A percentile compares a stretch with the other conserved stretches of the same genome.
Evolutionary conservation across 148 eudicot species (phyloP).

Genomic region (Arctostaphylos glauca): DNA sequence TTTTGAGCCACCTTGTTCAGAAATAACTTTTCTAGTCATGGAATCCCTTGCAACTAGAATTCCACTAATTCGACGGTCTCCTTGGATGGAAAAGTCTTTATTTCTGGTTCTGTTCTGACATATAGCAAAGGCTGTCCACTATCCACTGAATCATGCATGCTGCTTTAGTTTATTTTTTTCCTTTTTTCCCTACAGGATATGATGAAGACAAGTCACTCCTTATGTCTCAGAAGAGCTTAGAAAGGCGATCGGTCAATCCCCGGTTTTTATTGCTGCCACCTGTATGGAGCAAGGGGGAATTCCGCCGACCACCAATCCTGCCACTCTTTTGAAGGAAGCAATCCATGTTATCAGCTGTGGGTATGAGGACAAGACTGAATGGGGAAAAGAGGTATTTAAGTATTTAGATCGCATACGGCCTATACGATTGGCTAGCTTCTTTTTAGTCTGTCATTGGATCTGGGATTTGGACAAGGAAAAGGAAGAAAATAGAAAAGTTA

Average conservation of each 20-base stretch:
- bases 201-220: slow-evolving; percentile 93
- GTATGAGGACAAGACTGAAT: slow-evolving; percentile 89
- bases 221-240: slow-evolving; percentile 93
- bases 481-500: no score
- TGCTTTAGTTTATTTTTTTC: slow-evolving; percentile 8
- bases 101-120: no score
- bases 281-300: slow-evolving; percentile 93
- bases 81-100: no score
- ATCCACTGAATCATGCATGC: background rate
- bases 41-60: no score
- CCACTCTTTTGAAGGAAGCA: slow-evolving; percentile 84
- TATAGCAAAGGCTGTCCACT: background rate
- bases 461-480: no score
- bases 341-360: slow-evolving; percentile 98
- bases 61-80: no score
- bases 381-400: slow-evolving; percentile 89
- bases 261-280: slow-evolving; percentile 93
- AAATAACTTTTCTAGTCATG: no score
- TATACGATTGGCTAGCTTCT: no score
- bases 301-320: slow-evolving; percentile 86
- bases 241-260: slow-evolving; percentile 97
- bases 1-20: no score
- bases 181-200: slow-evolving; percentile 51
- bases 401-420: no score
- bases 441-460: no score